Percentiles rank a stretch among this genome's conserved stretches.
Conservation (phyloP, 202 grass and related monocot species). For the Tripidium arundinaceum region DNA sequence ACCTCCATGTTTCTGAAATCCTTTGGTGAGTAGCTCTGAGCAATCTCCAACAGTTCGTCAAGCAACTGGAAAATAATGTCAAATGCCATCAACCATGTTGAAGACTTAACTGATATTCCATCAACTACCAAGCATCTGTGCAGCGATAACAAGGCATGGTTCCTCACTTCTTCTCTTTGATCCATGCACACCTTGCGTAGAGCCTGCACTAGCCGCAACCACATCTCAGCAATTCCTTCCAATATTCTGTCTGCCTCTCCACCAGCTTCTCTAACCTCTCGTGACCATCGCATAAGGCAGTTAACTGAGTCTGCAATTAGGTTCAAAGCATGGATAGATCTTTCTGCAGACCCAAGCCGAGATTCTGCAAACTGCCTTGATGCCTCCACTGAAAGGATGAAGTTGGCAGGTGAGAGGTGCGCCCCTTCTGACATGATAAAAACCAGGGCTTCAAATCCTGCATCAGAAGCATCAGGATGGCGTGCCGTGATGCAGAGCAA, state of each 20-base stretch:
- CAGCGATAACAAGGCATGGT: slow-evolving; percentile 72
- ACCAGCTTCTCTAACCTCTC: slow-evolving; percentile 68
- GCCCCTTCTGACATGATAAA: slow-evolving; percentile 88
- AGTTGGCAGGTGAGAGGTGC: slow-evolving; percentile 87
- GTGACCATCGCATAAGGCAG: slow-evolving; percentile 72
- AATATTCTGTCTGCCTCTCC: slow-evolving; percentile 68
- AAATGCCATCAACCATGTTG: slow-evolving; percentile 86
- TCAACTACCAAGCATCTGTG: slow-evolving; percentile 87
- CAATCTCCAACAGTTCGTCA: slow-evolving; percentile 88
- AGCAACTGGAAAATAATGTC: slow-evolving; percentile 89
- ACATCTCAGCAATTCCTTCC: slow-evolving; percentile 95
- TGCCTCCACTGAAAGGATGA: slow-evolving; percentile 77
- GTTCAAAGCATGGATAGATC: slow-evolving; percentile 88
- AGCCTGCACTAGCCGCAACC: slow-evolving; percentile 86
- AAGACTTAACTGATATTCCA: slow-evolving; percentile 59
- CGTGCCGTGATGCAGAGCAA: too few relatives aligned
- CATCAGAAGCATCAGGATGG: too few relatives aligned
- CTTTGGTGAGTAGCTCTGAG: slow-evolving; percentile 74
- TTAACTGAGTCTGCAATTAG: slow-evolving; percentile 76
- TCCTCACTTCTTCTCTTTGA: slow-evolving; percentile 93
- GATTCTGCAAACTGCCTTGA: slow-evolving; percentile 95
- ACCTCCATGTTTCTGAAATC: slow-evolving; percentile 96
- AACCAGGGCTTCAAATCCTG: slow-evolving; percentile 87
- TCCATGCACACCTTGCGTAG: slow-evolving; percentile 77
- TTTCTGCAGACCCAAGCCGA: slow-evolving; percentile 73